Evolutionary conservation across 2,329 filamentous ascomycete genomes (phyloP).

Genomic region (Cadophora sp.): DNA sequence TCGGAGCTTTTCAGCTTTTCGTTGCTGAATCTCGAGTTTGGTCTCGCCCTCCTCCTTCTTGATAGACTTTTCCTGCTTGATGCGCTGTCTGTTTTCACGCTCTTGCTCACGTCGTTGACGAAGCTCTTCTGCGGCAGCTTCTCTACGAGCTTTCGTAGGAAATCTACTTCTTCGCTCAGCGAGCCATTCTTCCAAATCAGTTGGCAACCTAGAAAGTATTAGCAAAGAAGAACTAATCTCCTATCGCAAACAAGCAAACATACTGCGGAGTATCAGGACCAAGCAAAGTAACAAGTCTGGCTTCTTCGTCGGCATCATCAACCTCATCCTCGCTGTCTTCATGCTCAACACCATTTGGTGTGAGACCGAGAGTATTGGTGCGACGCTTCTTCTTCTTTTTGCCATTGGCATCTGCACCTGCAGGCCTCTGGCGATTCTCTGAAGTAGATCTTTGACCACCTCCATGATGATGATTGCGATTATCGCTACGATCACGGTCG

Average conservation of each 20-base stretch:
- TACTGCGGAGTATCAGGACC: slow-evolving; percentile 46
- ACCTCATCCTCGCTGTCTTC: slow-evolving; percentile 68
- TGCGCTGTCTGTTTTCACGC: slow-evolving; percentile 43
- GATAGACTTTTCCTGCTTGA: slow-evolving; percentile 41
- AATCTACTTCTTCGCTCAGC: slow-evolving; percentile 80
- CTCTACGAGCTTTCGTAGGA: slow-evolving; percentile 76
- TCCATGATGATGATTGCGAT: slow-evolving; percentile 37
- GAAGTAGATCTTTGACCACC: slow-evolving; percentile 39
- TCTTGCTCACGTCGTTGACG: slow-evolving; percentile 42
- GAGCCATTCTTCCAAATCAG: slow-evolving; percentile 81
- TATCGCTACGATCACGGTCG: slow-evolving; percentile 45
- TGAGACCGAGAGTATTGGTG: slow-evolving; percentile 75
- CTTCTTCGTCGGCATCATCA: slow-evolving; percentile 70
- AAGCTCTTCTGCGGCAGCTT: slow-evolving; percentile 64
- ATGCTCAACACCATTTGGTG: slow-evolving; percentile 57
- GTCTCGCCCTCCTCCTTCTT: slow-evolving; percentile 58
- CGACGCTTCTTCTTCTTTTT: slow-evolving; percentile 74
- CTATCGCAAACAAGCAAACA: slow-evolving; percentile 36
- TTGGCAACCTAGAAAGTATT: slow-evolving; percentile 49
- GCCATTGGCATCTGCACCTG: slow-evolving; percentile 48
- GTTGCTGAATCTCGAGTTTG: slow-evolving; percentile 60
- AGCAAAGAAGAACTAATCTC: slow-evolving; percentile 44
- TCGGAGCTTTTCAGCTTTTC: slow-evolving; percentile 66
- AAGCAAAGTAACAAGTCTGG: slow-evolving; percentile 46
- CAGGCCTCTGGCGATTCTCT: slow-evolving; percentile 55